phyloP scores from a whole-genome alignment of 2,329 filamentous ascomycete species.

The Colletotrichum higginsianum region DNA sequence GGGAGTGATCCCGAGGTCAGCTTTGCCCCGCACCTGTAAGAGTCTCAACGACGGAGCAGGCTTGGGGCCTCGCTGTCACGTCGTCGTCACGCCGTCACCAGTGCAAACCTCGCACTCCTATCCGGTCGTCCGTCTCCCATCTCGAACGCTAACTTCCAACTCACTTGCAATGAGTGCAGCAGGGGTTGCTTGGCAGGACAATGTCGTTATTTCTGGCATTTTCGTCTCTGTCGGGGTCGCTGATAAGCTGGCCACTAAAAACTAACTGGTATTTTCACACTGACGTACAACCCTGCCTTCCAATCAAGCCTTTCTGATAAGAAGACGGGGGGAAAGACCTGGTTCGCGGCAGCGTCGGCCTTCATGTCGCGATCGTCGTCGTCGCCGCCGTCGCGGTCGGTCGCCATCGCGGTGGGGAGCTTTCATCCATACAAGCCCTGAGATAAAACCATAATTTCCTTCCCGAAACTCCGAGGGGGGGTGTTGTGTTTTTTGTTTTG shows the following conservation, averaged over 20 bases:
- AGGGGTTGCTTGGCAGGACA: not conserved
- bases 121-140: too few relatives aligned
- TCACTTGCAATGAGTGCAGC: not conserved
- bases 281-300: conserved; percentile 32
- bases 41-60: not conserved
- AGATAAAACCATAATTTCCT: conserved; percentile 12
- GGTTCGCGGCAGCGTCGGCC: conserved; percentile 29
- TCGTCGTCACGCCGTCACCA: not conserved
- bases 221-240: conserved; percentile 26
- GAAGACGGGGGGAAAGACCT: conserved; percentile 1
- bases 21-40: conserved; percentile 4
- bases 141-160: not conserved
- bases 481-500: conserved; percentile 13
- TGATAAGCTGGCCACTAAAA: conserved; percentile 32
- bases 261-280: conserved; percentile 38
- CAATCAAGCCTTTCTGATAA: conserved; percentile 6
- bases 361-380: conserved; percentile 8
- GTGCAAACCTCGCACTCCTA: too few relatives aligned
- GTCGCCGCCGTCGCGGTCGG: not conserved
- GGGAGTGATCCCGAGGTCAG: conserved; percentile 7
- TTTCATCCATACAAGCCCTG: conserved; percentile 27
- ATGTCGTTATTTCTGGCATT: conserved; percentile 24
- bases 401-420: conserved; percentile 5
- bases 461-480: conserved; percentile 29
- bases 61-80: not conserved